Percentiles rank a stretch among this genome's conserved stretches.
Conservation (phyloP, 2,329 filamentous ascomycete species). For the Lachnellula occidentalis region DNA sequence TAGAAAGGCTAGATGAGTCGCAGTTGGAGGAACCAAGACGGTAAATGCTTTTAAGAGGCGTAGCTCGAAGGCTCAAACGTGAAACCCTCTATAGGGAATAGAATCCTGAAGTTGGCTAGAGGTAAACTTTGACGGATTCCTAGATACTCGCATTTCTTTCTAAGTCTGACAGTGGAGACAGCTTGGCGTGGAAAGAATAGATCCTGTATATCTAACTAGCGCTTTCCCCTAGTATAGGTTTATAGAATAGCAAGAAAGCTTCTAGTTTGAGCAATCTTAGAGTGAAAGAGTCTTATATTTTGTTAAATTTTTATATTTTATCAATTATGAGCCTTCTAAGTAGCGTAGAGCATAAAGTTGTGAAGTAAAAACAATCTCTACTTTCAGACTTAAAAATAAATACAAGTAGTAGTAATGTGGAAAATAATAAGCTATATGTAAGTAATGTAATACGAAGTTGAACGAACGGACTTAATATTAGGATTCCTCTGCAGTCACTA, state of each 20-base stretch:
- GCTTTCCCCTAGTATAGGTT: neutral
- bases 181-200: neutral
- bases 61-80: neutral
- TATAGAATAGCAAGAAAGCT: too few relatives aligned
- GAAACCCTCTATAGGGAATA: neutral
- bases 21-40: neutral
- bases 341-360: too few relatives aligned
- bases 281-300: too few relatives aligned
- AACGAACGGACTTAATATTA: neutral
- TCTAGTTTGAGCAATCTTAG: too few relatives aligned
- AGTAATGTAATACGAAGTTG: neutral
- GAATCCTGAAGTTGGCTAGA: neutral
- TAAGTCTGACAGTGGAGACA: too few relatives aligned
- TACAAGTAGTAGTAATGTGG: neutral
- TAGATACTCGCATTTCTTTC: too few relatives aligned
- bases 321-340: too few relatives aligned
- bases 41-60: neutral
- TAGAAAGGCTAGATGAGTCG: neutral
- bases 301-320: too few relatives aligned
- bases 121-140: neutral
- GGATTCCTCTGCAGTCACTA: neutral
- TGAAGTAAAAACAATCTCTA: too few relatives aligned
- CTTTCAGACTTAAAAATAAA: too few relatives aligned
- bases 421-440: neutral
- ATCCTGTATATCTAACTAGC: neutral